Evolutionary conservation across 192 early-diverging fungal genomes (phyloP).

Genomic region (Spizellomyces punctatus): DNA sequence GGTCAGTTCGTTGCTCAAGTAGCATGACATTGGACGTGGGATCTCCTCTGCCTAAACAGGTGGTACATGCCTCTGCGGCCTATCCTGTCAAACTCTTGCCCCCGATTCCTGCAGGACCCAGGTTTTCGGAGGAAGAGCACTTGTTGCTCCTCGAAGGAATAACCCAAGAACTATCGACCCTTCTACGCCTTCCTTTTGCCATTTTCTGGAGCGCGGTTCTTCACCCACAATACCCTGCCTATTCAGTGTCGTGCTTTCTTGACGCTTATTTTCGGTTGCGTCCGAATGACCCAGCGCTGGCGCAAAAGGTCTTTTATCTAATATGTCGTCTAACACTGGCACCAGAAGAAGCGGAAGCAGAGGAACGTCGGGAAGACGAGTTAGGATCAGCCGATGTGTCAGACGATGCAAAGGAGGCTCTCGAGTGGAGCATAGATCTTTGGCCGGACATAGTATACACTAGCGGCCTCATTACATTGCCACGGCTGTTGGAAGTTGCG

Average conservation of each 20-base stretch:
- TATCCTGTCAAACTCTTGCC: not conserved
- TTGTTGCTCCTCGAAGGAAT: conserved; percentile 1
- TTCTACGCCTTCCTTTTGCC: conserved; percentile 23
- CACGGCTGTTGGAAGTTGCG: conserved; percentile 19
- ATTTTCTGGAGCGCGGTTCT: conserved; percentile 34
- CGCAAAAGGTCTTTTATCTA: conserved; percentile 25
- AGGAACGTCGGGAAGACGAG: not conserved
- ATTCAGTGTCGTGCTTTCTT: conserved; percentile 19
- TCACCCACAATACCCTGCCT: not conserved
- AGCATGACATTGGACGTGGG: no score
- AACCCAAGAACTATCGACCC: conserved; percentile 14
- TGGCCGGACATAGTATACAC: conserved; percentile 26
- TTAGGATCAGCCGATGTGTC: no score
- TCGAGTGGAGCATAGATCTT: conserved; percentile 10
- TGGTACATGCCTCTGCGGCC: no score
- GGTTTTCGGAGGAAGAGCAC: not conserved
- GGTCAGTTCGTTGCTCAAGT: no score
- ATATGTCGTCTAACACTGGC: conserved; percentile 18
- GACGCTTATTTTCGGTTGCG: conserved; percentile 21
- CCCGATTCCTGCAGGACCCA: not conserved
- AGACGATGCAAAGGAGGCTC: conserved; percentile 3
- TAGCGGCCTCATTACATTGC: conserved; percentile 10
- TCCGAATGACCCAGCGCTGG: conserved; percentile 1
- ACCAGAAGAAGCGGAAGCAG: conserved; percentile 9
- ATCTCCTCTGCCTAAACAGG: no score